Percentiles rank a stretch among this genome's conserved stretches.
Evolutionary conservation across 495 filamentous ascomycete genomes (phyloP).

Genomic region (Penicilliopsis zonata): DNA sequence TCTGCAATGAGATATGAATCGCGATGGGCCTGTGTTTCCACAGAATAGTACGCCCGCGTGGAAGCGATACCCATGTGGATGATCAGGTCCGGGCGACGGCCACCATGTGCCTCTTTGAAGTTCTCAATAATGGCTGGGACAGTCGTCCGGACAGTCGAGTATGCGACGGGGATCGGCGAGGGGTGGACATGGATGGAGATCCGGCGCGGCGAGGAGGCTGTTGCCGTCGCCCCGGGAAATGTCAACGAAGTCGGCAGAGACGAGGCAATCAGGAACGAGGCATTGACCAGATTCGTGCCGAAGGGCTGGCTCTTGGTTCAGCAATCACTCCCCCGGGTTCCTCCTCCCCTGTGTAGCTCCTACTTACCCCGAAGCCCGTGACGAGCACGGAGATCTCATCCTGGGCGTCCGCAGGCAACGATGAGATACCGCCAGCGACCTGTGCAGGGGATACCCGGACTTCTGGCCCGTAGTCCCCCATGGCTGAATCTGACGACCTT

Average conservation of each 20-base stretch:
- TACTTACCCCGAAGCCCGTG: slow-evolving; percentile 62
- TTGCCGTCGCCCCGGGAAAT: slow-evolving; percentile 6
- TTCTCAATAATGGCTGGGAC: slow-evolving; percentile 45
- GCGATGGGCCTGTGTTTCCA: slow-evolving; percentile 62
- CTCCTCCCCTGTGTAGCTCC: no score
- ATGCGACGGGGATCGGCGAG: slow-evolving; percentile 55
- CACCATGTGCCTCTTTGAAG: slow-evolving; percentile 20
- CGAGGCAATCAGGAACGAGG: slow-evolving; percentile 56
- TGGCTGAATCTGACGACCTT: no score
- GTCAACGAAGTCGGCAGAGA: slow-evolving; percentile 28
- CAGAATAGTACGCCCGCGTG: slow-evolving; percentile 50
- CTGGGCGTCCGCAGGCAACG: slow-evolving; percentile 6
- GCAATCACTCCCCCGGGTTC: no score
- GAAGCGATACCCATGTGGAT: slow-evolving; percentile 78
- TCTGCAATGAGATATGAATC: slow-evolving; percentile 63
- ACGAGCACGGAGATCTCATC: slow-evolving; percentile 54
- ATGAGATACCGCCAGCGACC: slow-evolving; percentile 7
- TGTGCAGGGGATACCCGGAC: slow-evolving; percentile 8
- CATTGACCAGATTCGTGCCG: slow-evolving; percentile 53
- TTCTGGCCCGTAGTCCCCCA: slow-evolving; percentile 29
- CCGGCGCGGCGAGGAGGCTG: slow-evolving; percentile 21
- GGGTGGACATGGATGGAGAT: slow-evolving; percentile 57
- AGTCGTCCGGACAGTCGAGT: slow-evolving; percentile 45
- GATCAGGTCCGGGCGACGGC: slow-evolving; percentile 46
- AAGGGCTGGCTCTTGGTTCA: slow-evolving; percentile 57